Evolutionary conservation across 2,329 filamentous ascomycete species (phyloP).

Genomic region (Exophiala phaeomuriformis): DNA sequence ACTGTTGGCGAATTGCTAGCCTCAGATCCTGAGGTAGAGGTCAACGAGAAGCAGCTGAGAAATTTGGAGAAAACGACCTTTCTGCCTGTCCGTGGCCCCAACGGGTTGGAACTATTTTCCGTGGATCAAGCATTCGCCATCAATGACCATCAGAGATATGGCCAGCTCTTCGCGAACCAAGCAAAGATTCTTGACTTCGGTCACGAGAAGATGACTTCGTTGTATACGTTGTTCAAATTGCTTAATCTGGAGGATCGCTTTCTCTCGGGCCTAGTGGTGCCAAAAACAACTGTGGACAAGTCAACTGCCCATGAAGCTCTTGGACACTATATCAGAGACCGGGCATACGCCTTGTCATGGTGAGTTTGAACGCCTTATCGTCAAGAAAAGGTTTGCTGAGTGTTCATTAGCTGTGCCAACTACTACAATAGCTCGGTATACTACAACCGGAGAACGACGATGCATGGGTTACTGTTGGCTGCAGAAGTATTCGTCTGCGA

Average conservation of each 20-base stretch:
- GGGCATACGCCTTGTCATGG: slow-evolving; percentile 20
- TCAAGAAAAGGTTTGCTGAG: slow-evolving; percentile 3
- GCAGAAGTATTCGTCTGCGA: slow-evolving; percentile 14
- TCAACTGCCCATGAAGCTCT: slow-evolving; percentile 3
- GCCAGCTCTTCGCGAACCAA: slow-evolving; percentile 7
- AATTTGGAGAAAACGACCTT: slow-evolving; percentile 7
- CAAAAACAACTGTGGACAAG: slow-evolving; percentile 1
- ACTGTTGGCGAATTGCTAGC: slow-evolving; percentile 11
- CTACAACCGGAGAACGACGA: slow-evolving; percentile 10
- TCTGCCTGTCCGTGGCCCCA: slow-evolving; percentile 11
- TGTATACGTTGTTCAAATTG: slow-evolving; percentile 10
- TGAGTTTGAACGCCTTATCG: slow-evolving; percentile 9
- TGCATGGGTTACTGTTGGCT: slow-evolving; percentile 6
- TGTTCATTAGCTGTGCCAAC: slow-evolving; percentile 13
- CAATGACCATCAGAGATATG: slow-evolving; percentile 12
- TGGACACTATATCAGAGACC: slow-evolving; percentile 9
- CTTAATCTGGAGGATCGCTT: slow-evolving; percentile 7
- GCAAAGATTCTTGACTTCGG: slow-evolving; percentile 10
- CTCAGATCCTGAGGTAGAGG: not conserved
- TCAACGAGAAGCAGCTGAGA: slow-evolving; percentile 4
- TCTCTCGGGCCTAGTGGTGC: slow-evolving; percentile 3
- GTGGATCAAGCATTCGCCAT: slow-evolving; percentile 9
- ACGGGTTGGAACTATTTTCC: slow-evolving; percentile 2
- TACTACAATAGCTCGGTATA: slow-evolving; percentile 12
- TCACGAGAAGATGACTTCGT: slow-evolving; percentile 9